Percentiles rank a stretch among this genome's conserved stretches.
phyloP scores from a whole-genome alignment of 2,329 filamentous ascomycete genomes.

The Alternaria triticina region DNA sequence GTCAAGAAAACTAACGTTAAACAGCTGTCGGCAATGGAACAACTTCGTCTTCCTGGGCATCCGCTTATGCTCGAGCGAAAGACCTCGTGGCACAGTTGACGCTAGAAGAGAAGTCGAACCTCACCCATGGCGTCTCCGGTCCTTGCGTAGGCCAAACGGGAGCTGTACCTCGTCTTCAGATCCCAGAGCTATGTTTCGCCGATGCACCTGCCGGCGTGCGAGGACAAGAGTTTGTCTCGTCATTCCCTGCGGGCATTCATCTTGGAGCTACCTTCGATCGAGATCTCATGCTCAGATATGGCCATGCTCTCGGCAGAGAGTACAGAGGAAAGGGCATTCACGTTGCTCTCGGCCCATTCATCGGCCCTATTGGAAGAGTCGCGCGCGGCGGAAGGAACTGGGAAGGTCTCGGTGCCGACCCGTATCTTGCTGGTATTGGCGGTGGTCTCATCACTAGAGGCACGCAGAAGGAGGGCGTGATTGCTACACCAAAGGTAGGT shows the following conservation, averaged over 20 bases:
- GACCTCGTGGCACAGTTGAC: conserved; percentile 50
- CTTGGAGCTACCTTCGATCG: conserved; percentile 75
- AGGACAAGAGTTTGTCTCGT: conserved; percentile 39
- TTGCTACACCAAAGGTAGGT: conserved; percentile 28
- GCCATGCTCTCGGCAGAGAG: conserved; percentile 71
- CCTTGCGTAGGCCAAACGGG: conserved; percentile 47
- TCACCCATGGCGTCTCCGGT: conserved; percentile 44
- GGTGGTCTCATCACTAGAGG: conserved; percentile 58
- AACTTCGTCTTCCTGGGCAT: conserved; percentile 31
- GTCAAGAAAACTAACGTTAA: conserved; percentile 2
- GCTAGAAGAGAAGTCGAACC: conserved; percentile 52
- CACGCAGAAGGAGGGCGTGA: conserved; percentile 60
- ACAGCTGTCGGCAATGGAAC: conserved; percentile 33
- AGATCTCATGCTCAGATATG: conserved; percentile 70
- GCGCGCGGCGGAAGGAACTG: conserved; percentile 74
- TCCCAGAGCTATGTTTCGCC: conserved; percentile 48
- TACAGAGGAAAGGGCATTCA: conserved; percentile 75
- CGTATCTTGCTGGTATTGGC: conserved; percentile 64
- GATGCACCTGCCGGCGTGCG: conserved; percentile 47
- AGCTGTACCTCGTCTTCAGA: conserved; percentile 44
- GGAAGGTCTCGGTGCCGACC: conserved; percentile 75
- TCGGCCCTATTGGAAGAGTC: conserved; percentile 73
- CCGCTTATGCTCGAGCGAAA: conserved; percentile 46
- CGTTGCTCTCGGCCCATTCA: conserved; percentile 71
- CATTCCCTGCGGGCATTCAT: conserved; percentile 40